Evolutionary conservation across 495 filamentous ascomycete species (phyloP).

Genomic region (Delitschia confertaspora): DNA sequence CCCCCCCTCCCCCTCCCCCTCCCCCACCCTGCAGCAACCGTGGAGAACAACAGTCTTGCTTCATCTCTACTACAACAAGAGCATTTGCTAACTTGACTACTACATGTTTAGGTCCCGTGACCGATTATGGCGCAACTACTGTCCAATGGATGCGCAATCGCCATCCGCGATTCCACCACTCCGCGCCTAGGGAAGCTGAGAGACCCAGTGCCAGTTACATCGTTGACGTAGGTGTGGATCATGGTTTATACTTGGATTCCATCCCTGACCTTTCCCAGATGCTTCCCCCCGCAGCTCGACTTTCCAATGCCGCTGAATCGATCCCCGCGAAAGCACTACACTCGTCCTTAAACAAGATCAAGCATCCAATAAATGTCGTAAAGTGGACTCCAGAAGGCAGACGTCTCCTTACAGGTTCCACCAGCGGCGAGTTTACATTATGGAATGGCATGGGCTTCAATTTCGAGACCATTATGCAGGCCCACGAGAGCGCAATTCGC

Average conservation of each 20-base stretch:
- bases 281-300: constrained; percentile 70
- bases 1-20: not conserved
- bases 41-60: not conserved
- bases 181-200: constrained; percentile 61
- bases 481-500: constrained; percentile 88
- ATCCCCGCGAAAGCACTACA: constrained; percentile 86
- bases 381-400: constrained; percentile 95
- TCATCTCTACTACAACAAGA: not conserved
- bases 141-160: constrained; percentile 89
- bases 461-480: constrained; percentile 98
- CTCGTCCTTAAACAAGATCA: constrained; percentile 93
- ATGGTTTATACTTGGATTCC: constrained; percentile 17
- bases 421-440: constrained; percentile 93
- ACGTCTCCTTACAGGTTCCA: constrained; percentile 80
- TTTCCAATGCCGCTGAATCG: constrained; percentile 64
- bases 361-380: constrained; percentile 95
- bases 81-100: not conserved
- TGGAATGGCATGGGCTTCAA: constrained; percentile 99
- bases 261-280: constrained; percentile 47
- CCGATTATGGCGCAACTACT: constrained; percentile 89
- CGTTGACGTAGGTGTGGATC: constrained; percentile 68
- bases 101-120: constrained; percentile 60
- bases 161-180: constrained; percentile 62
- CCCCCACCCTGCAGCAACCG: not conserved
- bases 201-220: constrained; percentile 81